A percentile compares a stretch with the other conserved stretches of the same genome.
Conservation (phyloP, 139 green algal species). For the Spirogloea muscicola region DNA sequence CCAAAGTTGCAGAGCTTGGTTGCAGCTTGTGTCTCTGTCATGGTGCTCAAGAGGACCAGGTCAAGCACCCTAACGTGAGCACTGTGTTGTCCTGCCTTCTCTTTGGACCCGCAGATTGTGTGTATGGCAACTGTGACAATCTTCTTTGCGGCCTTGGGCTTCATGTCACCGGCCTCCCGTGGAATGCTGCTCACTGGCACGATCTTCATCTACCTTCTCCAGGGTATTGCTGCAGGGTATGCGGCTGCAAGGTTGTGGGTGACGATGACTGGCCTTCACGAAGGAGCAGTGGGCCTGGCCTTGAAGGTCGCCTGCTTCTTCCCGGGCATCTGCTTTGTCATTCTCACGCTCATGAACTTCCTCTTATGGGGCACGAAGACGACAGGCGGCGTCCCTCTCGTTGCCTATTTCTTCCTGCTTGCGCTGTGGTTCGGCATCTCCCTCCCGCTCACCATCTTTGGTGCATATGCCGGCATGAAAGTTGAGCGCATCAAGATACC, state of each 20-base stretch:
- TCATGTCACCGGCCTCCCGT: slow-evolving; percentile 84
- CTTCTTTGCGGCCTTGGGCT: slow-evolving; percentile 85
- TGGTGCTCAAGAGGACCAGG: no score
- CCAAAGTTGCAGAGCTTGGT: no score
- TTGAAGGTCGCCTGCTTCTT: slow-evolving; percentile 66
- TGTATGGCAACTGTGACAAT: slow-evolving; percentile 71
- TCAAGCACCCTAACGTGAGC: no score
- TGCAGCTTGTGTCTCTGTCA: no score
- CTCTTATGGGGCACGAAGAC: slow-evolving; percentile 71
- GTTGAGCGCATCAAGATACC: slow-evolving; percentile 64
- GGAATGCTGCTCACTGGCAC: slow-evolving; percentile 82
- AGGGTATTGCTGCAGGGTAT: slow-evolving; percentile 66
- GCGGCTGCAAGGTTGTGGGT: slow-evolving; percentile 75
- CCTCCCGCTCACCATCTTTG: slow-evolving; percentile 68
- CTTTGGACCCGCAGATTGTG: no score
- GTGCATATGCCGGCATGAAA: slow-evolving; percentile 32
- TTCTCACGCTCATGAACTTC: slow-evolving; percentile 80
- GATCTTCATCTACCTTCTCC: slow-evolving; percentile 78
- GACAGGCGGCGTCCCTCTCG: slow-evolving; percentile 76
- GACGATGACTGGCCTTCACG: slow-evolving; percentile 50
- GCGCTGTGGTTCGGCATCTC: slow-evolving; percentile 84
- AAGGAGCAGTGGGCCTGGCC: slow-evolving; percentile 2
- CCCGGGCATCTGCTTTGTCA: slow-evolving; percentile 73
- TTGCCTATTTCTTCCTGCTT: slow-evolving; percentile 82
- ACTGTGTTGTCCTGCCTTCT: no score